Evolutionary conservation across 148 eudicot species (phyloP).

Genomic region (Hydrangea macrophylla): DNA sequence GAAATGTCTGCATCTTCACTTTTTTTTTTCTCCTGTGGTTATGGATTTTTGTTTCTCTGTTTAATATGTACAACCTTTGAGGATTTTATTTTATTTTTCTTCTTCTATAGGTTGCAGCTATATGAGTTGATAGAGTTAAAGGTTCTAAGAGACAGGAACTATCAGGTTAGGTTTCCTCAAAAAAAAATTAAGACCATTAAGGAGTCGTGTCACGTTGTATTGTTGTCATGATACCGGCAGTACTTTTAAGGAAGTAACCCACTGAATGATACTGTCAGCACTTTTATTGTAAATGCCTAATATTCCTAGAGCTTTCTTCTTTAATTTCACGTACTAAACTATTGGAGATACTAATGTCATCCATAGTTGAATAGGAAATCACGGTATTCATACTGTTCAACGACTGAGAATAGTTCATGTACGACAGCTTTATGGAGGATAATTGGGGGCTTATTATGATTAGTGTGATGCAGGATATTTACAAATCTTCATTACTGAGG

Average conservation of each 20-base stretch:
- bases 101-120: conserved; percentile 40
- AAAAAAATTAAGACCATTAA: not conserved
- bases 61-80: not conserved
- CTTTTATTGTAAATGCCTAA: not conserved
- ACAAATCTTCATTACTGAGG: too few species aligned
- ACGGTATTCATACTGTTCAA: not conserved
- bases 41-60: not conserved
- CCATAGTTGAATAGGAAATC: not conserved
- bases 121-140: conserved; percentile 57
- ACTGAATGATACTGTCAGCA: not conserved
- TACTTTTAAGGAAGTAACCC: not conserved
- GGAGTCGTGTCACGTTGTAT: not conserved
- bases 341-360: too few species aligned
- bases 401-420: not conserved
- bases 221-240: not conserved
- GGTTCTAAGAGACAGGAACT: conserved; percentile 63
- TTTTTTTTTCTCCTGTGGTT: not conserved
- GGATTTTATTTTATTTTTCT: too few species aligned
- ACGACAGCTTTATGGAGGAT: not conserved
- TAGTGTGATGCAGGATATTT: not conserved
- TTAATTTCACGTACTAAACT: too few species aligned
- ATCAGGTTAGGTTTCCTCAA: conserved; percentile 52
- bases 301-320: not conserved
- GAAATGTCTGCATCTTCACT: not conserved
- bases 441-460: not conserved